Evolutionary conservation across 1,139 yeast genomes (phyloP), one percentile per base, ranked within the genome.

Genomic region (Nakaseomyces uthaithaninus): DNA sequence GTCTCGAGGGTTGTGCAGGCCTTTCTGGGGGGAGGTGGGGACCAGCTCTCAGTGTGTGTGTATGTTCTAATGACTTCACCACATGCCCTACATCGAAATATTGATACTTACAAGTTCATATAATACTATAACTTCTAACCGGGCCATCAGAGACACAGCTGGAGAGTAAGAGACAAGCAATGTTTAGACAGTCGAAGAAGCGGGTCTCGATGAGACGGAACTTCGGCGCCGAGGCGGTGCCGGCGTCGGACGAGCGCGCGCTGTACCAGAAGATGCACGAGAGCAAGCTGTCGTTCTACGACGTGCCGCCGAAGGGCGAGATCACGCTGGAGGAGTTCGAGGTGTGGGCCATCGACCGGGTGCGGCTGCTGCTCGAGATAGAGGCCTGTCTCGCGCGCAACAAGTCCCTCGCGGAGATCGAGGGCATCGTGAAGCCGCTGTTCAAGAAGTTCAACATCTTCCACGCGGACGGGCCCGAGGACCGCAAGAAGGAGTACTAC

Each of bases 271-370:
- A 41, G 27, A 51, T 60, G 23, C 61, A 63, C 44, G 52, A 54
- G 33, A 49, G 63, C 7, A 63, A 60, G 40, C 43, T 64, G 18
- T 54, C 67, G 3, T 62, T 89, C 54, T 91, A 91, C 61, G 73
- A 69, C 33, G 50, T 66, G 3, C 93, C 95, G 6, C 97, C 97
- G 1, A 62, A 71, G 27, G 78, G 80, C 26, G 97, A 91, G 62
- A 77, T 91, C 54, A 86, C 96, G 0, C 60, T 91, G 27, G 96
- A 89, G 49, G 84, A 91, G 57, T 93, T 91, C 60, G 98, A 91
- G 62, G 71, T 71, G 14, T 91, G 96, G 96, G 97, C 97, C 7
- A 82, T 91, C 38, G 97, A 91, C 55, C 68, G 99, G 46, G 70
- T 91, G 48, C 78, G 80, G 55, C 76, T 91, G 8, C 69, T 93